Conservation (phyloP, 306 rosid species). For the Citrullus colocynthis region DNA sequence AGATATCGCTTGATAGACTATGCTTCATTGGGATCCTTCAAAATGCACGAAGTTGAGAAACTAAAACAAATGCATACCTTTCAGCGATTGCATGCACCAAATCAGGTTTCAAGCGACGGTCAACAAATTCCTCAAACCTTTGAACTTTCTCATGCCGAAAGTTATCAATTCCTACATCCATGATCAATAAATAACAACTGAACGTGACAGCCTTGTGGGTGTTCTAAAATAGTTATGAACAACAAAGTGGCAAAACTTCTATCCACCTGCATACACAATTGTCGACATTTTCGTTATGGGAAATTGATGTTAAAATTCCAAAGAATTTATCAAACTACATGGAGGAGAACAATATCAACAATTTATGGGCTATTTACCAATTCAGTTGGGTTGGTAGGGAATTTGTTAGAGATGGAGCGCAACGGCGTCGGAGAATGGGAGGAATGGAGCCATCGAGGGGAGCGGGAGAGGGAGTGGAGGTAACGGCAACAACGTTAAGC, state of each 20-base stretch:
- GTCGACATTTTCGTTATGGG: not conserved
- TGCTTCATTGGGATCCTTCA: not conserved
- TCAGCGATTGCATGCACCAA: slow-evolving; percentile 59
- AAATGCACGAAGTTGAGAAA: not conserved
- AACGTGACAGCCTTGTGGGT: not conserved
- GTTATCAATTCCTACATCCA: slow-evolving; percentile 31
- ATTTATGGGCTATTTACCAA: not conserved
- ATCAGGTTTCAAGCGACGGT: slow-evolving; percentile 76
- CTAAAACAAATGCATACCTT: slow-evolving; percentile 26
- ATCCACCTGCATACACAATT: not conserved
- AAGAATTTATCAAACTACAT: not conserved
- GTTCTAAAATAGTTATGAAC: not conserved
- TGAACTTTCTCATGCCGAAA: slow-evolving; percentile 35
- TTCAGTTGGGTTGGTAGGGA: not conserved
- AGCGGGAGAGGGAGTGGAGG: too few relatives aligned
- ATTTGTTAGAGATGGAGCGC: too few relatives aligned
- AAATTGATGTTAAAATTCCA: not conserved
- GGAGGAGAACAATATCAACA: not conserved
- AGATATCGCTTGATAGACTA: not conserved
- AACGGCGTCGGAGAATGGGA: too few relatives aligned
- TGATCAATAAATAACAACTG: not conserved
- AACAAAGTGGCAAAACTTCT: not conserved
- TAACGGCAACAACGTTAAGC: too few relatives aligned
- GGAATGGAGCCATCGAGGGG: too few relatives aligned
- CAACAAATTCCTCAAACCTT: slow-evolving; percentile 72